phyloP scores from a whole-genome alignment of 768 basidiomycete species.

The Dictyophora rubrovolvata region DNA sequence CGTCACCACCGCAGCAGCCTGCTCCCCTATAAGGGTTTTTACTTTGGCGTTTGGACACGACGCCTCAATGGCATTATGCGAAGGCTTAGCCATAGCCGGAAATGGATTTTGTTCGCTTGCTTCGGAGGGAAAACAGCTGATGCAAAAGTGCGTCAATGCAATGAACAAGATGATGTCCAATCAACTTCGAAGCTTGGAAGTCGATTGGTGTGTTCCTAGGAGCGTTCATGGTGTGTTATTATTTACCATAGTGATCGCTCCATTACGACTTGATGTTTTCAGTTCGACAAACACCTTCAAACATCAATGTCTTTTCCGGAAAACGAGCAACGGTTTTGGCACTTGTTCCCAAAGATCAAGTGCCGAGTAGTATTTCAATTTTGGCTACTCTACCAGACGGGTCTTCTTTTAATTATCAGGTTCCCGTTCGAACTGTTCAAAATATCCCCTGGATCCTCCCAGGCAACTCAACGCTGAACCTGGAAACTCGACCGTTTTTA shows the following conservation, averaged over 20 bases:
- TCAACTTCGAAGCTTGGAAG: constrained; percentile 31
- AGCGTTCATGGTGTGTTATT: constrained; percentile 11
- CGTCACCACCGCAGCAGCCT: constrained; percentile 20
- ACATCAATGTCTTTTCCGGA: constrained; percentile 24
- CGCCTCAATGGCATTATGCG: constrained; percentile 41
- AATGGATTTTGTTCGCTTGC: constrained; percentile 42
- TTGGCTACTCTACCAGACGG: constrained; percentile 20
- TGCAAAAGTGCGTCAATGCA: constrained; percentile 38
- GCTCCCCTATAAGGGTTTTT: constrained; percentile 39
- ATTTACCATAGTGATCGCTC: constrained; percentile 14
- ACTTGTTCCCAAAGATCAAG: constrained; percentile 15
- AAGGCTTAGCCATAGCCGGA: constrained; percentile 44
- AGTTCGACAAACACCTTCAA: constrained; percentile 25
- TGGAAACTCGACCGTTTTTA: constrained; percentile 24
- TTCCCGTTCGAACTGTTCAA: neutral
- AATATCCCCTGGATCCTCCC: constrained; percentile 17
- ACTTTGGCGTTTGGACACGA: constrained; percentile 45
- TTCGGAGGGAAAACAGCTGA: constrained; percentile 33
- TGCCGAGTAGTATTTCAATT: constrained; percentile 22
- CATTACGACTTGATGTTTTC: constrained; percentile 10
- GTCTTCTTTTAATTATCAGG: constrained; percentile 8
- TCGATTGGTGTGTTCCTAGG: constrained; percentile 36
- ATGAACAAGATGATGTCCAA: constrained; percentile 41
- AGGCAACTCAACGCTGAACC: constrained; percentile 11
- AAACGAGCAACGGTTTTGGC: constrained; percentile 26